Conservation (phyloP, 352 stramenopile species). For the Blastocystis sp. region DNA sequence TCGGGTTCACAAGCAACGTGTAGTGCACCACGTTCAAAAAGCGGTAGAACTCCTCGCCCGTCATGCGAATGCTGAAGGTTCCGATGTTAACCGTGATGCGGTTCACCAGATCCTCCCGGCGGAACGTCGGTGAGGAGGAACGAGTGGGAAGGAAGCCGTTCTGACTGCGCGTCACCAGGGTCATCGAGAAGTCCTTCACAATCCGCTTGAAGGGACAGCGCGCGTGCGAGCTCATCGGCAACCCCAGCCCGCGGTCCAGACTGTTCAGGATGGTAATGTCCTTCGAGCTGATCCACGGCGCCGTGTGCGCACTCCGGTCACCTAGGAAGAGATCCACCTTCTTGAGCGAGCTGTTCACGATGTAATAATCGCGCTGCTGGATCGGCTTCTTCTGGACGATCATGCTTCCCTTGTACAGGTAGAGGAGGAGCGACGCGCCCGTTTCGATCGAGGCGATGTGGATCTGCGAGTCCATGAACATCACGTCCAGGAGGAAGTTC, state of each 20-base stretch:
- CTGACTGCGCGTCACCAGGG: conserved; percentile 37
- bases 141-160: conserved; percentile 40
- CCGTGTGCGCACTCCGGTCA: background rate
- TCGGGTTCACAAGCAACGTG: conserved; percentile 39
- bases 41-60: conserved; percentile 48
- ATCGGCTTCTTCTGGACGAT: background rate
- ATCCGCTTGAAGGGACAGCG: conserved; percentile 40
- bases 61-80: conserved; percentile 26
- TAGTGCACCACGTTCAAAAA: conserved; percentile 48
- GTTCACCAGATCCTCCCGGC: conserved; percentile 29
- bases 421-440: conserved; percentile 31
- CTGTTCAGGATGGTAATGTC: background rate
- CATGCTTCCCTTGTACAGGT: conserved; percentile 46
- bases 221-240: background rate
- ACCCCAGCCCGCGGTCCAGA: background rate
- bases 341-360: conserved; percentile 3
- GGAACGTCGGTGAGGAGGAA: background rate
- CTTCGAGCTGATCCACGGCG: background rate
- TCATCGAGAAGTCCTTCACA: conserved; percentile 34
- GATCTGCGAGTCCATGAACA: conserved; percentile 50
- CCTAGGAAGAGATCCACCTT: conserved; percentile 25
- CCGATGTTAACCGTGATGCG: conserved; percentile 31
- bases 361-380: conserved; percentile 17
- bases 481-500: conserved; percentile 25
- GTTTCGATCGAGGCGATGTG: conserved; percentile 43